Evolutionary conservation across 306 rosid species (phyloP), one percentile per base, ranked within the genome.

Genomic region (Malus fusca): DNA sequence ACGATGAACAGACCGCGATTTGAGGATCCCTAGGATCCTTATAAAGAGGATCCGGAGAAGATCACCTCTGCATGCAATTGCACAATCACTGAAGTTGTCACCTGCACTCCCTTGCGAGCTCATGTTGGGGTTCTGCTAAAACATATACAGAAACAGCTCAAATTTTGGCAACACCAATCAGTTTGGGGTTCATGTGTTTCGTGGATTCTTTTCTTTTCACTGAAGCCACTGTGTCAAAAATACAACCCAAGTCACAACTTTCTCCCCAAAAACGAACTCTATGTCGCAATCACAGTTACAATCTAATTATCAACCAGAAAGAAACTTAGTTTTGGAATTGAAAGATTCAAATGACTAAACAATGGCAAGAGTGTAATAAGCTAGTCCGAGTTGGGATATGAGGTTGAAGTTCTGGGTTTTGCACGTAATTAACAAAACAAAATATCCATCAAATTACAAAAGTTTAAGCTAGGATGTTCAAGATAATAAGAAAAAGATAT

Each of bases 111-210:
- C 71, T 46, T 44, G 79, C 72, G 35, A 72, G 72, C 17, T 74
- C 75, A 66, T 25, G 31, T 40, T 35, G 25, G 51, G 55, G 40
- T 66, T 43, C 73, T 69, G 77, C 74, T 51, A 74, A 73, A 71
- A 22, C 19, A 67, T 18, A 26, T 18, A 26, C 26, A 33, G 40
- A 21, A 66, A 76, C 51, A 56, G 40, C 58, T 42, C n/a, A 44
- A 51, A 53, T 66, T 66, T 79, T 75, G 25, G 69, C 78, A 67
- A 72, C 74, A 58, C 25, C 48, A 71, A 37, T n/a, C 62, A 79
- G 70, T 8, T 55, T 37, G 25, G 65, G 78, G 18, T 31, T 66
- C 55, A 51, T 15, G 8, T 6, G 21, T 51, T 51, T 51, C 70
- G 73, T 11, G 64, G 28, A 15, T n/a, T 58, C 17, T 66, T 78